Percentiles rank a stretch among this genome's conserved stretches.
Conservation (phyloP, 805 yeast species). For the Tetrapisispora arboricola region DNA sequence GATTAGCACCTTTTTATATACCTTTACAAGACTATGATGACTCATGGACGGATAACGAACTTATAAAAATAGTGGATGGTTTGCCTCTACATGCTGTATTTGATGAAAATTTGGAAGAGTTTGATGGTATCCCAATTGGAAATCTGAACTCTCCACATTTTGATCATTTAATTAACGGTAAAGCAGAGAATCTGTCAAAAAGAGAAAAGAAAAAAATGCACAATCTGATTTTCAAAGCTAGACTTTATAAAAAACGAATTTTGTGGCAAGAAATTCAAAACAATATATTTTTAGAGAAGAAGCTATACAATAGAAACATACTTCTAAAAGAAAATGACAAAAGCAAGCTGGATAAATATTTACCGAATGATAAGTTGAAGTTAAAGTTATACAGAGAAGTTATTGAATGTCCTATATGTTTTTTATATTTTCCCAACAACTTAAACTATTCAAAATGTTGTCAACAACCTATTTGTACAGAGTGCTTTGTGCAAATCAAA, state of each 20-base stretch:
- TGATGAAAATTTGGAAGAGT: constrained; percentile 29
- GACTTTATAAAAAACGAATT: constrained; percentile 32
- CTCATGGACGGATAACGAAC: constrained; percentile 60
- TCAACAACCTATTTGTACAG: constrained; percentile 86
- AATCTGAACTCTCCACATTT: constrained; percentile 18
- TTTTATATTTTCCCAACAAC: constrained; percentile 37
- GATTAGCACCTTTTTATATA: constrained; percentile 80
- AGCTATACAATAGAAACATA: constrained; percentile 26
- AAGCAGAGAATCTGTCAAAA: constrained; percentile 16
- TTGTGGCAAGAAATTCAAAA: constrained; percentile 50
- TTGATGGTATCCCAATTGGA: constrained; percentile 27
- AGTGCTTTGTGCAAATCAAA: constrained; percentile 93
- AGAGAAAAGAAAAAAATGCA: constrained; percentile 25
- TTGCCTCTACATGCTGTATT: constrained; percentile 48
- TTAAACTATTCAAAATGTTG: constrained; percentile 76
- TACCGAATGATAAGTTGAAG: constrained; percentile 33
- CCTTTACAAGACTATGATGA: constrained; percentile 76
- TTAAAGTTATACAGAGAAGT: constrained; percentile 55
- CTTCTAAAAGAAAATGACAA: constrained; percentile 30
- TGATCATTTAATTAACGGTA: constrained; percentile 20
- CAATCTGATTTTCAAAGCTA: constrained; percentile 25
- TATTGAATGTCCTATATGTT: constrained; percentile 90
- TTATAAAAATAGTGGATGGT: constrained; percentile 42
- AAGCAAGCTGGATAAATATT: constrained; percentile 5
- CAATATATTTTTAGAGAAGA: constrained; percentile 45